Evolutionary conservation across 106 monocot species (phyloP).

Genomic region (Apostasia shenzhenica): DNA sequence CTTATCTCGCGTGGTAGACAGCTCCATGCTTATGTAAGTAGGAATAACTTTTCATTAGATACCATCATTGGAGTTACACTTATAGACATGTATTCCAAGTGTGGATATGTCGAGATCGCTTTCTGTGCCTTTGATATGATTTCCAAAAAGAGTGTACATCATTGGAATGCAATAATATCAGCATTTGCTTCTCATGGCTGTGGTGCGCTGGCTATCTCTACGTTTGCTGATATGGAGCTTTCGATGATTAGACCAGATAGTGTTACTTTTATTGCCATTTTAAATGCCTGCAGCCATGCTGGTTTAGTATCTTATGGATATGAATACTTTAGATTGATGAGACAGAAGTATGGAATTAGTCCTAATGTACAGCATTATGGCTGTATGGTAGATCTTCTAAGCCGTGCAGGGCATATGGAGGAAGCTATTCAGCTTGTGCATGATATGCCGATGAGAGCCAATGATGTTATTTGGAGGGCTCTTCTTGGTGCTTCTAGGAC

Average conservation of each 20-base stretch:
- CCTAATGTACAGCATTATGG: slow-evolving; percentile 59
- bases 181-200: slow-evolving; percentile 42
- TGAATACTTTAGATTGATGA: slow-evolving; percentile 44
- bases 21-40: slow-evolving; percentile 38
- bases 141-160: slow-evolving; percentile 28
- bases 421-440: slow-evolving; percentile 23
- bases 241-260: slow-evolving; percentile 38
- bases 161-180: slow-evolving; percentile 52
- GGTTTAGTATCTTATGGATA: slow-evolving; percentile 35
- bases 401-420: slow-evolving; percentile 47
- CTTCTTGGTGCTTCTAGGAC: slow-evolving; percentile 48
- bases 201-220: slow-evolving; percentile 29
- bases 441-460: slow-evolving; percentile 36
- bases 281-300: slow-evolving; percentile 61
- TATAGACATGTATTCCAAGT: slow-evolving; percentile 67
- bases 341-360: slow-evolving; percentile 27
- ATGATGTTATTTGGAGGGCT: slow-evolving; percentile 54
- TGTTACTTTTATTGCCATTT: slow-evolving; percentile 40
- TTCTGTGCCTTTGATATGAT: slow-evolving; percentile 28
- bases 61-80: slow-evolving; percentile 41
- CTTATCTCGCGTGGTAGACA: slow-evolving; percentile 25
- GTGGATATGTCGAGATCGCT: slow-evolving; percentile 43
- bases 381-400: slow-evolving; percentile 62
- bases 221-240: slow-evolving; percentile 38
- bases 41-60: slow-evolving; percentile 24